Evolutionary conservation across 164 flowering plant species (phyloP), one percentile per base, ranked within the genome.

Genomic region (Protea cynaroides): DNA sequence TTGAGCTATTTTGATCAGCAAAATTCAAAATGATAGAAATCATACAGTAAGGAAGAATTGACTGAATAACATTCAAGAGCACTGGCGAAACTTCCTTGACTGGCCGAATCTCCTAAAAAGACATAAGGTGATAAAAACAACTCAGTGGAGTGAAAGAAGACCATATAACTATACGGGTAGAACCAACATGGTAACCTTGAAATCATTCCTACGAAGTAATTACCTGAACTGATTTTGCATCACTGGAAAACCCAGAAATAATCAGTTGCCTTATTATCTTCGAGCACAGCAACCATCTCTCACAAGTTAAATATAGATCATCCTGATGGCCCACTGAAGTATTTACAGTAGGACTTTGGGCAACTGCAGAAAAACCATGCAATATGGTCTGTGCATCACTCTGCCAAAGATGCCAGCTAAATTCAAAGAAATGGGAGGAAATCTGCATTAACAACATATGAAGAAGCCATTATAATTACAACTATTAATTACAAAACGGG

Each of bases 391-490:
- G 92, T 66, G 81, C 72, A 77, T 94, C 98, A 69, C 76, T 82
- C 81, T 87, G 90, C 98, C 98, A 94, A 63, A 89, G 88, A 70
- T 75, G 83, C 98, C 97, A 94, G 81, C 88, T 64, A 69, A 77
- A 89, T 64, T 89, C 90, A 61, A 94, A 91, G 69, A 94, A 78
- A 55, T 83, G 92, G 63, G 90, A 81, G 19, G 95, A 78, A 80
- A 94, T 91, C 98, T 94, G 97, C 87, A 72, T 76, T 13, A 51
- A 65, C 59, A 38, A 12, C 54, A 61, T 58, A 29, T 40, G 54
- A 10, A 25, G 21, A 60, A 44, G 6, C 22, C 17, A 37, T 46
- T 14, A 50, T 36, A 54, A 38, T 56, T 47, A 55, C 17, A 60
- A 34, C 25, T 17, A 11, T 25, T 25, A 36, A 14, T 46, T 7